Percentiles rank a stretch among this genome's conserved stretches.
These are phyloP conservation scores for Fusarium beomiforme DNA, from an alignment of 2,329 filamentous ascomycete genomes.

Conservation along the genomic window DNA sequence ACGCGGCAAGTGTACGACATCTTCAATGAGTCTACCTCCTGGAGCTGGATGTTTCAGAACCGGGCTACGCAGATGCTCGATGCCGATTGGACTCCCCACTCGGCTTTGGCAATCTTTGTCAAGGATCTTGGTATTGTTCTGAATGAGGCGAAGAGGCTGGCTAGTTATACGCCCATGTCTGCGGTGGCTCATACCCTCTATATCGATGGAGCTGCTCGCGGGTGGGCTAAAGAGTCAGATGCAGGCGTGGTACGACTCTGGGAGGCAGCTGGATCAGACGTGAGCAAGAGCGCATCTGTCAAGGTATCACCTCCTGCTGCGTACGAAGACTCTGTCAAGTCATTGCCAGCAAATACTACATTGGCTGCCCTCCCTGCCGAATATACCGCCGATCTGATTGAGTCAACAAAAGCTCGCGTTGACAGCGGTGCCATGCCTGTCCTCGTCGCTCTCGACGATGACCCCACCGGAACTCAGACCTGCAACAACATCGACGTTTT, in stretches of 20 bases:
- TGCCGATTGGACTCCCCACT: not conserved
- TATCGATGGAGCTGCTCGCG: not conserved
- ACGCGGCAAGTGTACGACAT: not conserved
- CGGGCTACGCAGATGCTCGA: not conserved
- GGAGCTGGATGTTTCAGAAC: not conserved
- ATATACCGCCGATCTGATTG: not conserved
- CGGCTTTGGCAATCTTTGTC: not conserved
- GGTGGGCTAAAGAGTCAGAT: not conserved
- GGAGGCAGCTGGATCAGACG: not conserved
- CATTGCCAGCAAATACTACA: not conserved
- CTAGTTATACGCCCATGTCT: not conserved
- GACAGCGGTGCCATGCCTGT: not conserved
- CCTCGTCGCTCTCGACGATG: slow-evolving; percentile 59
- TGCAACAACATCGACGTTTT: slow-evolving; percentile 66
- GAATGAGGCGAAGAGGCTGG: not conserved
- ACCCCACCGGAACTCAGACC: slow-evolving; percentile 70
- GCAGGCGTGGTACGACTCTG: not conserved
- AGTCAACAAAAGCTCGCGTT: not conserved
- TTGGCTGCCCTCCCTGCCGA: not conserved
- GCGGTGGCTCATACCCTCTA: not conserved
- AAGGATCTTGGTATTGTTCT: not conserved
- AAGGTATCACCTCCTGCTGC: not conserved
- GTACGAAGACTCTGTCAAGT: rapidly evolving
- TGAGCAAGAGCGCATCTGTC: not conserved
- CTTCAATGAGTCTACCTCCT: not conserved